phyloP scores from a whole-genome alignment of 768 basidiomycete species.

The Rhodotorula taiwanensis region DNA sequence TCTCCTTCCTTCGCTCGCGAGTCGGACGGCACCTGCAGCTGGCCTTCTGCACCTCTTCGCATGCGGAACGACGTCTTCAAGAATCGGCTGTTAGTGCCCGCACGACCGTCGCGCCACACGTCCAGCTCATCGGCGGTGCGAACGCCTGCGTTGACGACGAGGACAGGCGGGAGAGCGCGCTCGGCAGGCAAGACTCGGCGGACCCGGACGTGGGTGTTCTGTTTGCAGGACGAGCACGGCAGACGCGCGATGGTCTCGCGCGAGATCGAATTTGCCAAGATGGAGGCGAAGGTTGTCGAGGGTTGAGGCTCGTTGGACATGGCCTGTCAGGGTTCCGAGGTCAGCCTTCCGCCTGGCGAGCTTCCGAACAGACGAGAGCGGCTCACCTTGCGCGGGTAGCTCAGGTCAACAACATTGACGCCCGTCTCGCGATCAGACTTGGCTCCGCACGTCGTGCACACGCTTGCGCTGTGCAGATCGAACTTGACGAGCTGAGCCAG shows the following conservation, averaged over 20 bases:
- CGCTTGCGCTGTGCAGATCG: constrained; percentile 64
- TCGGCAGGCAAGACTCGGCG: constrained; percentile 58
- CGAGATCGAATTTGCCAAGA: constrained; percentile 67
- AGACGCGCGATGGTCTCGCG: constrained; percentile 80
- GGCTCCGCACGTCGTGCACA: constrained; percentile 67
- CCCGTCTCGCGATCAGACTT: constrained; percentile 67
- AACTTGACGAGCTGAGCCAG: constrained; percentile 81
- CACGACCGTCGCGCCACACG: constrained; percentile 62
- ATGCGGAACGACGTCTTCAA: constrained; percentile 50
- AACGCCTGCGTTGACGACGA: constrained; percentile 78
- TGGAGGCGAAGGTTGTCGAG: constrained; percentile 56
- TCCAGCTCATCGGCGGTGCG: constrained; percentile 65
- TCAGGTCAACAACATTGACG: constrained; percentile 75
- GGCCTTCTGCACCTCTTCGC: constrained; percentile 2
- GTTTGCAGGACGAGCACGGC: constrained; percentile 74
- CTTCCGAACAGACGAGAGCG: not conserved
- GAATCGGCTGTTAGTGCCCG: constrained; percentile 48
- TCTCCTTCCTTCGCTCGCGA: constrained; percentile 49
- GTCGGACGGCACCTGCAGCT: constrained; percentile 23
- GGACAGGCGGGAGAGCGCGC: constrained; percentile 61
- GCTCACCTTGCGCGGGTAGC: constrained; percentile 74
- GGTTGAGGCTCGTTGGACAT: constrained; percentile 44
- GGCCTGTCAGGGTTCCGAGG: constrained; percentile 28
- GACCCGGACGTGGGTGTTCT: constrained; percentile 64
- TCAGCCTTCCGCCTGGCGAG: not conserved